Conservation (phyloP, 2,329 filamentous ascomycete genomes). For the Elsinoe perseae region DNA sequence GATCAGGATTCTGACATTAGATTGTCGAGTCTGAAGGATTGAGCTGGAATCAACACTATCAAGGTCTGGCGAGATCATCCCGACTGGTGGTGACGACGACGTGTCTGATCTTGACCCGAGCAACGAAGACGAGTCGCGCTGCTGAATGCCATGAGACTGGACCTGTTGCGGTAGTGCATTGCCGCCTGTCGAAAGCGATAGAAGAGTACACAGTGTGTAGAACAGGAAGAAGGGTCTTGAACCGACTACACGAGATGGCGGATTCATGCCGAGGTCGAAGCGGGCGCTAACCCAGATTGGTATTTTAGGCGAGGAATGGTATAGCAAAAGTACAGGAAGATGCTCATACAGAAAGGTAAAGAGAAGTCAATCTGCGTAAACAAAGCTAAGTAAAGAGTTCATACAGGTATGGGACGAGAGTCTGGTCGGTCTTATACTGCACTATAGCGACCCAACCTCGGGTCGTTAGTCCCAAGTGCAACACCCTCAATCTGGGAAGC, state of each 20-base stretch:
- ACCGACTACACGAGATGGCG: background rate
- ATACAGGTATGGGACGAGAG: background rate
- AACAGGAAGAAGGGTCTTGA: background rate
- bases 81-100: too few relatives aligned
- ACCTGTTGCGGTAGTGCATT: background rate
- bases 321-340: background rate
- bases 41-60: background rate
- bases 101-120: too few relatives aligned
- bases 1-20: slow-evolving; percentile 19
- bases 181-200: background rate
- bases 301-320: background rate
- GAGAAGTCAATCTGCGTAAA: background rate
- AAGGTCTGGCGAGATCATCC: too few relatives aligned
- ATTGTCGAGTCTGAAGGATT: background rate
- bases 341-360: background rate
- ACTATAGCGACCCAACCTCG: background rate
- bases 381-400: background rate
- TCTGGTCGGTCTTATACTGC: background rate
- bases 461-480: background rate
- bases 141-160: background rate
- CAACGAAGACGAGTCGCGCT: too few relatives aligned
- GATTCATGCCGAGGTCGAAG: background rate
- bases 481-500: background rate
- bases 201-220: background rate
- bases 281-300: background rate